Percentiles rank a stretch among this genome's conserved stretches.
phyloP scores from a whole-genome alignment of 2,329 filamentous ascomycete species.

The Aschersonia sp. region DNA sequence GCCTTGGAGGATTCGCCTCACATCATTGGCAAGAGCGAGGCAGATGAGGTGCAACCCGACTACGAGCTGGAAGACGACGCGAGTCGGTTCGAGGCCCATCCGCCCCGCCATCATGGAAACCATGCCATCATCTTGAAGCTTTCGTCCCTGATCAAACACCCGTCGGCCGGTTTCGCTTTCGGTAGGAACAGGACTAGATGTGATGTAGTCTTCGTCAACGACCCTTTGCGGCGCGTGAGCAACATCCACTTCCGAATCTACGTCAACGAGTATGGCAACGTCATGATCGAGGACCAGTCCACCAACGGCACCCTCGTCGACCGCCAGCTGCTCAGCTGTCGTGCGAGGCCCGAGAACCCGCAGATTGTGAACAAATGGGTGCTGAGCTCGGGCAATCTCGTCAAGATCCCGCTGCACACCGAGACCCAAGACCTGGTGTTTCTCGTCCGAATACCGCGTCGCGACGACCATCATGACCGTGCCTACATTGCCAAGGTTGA shows the following conservation, averaged over 20 bases:
- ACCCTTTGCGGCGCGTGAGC: constrained; percentile 63
- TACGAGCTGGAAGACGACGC: constrained; percentile 35
- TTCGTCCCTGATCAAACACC: constrained; percentile 57
- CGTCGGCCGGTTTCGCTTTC: constrained; percentile 66
- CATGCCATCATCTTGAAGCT: constrained; percentile 69
- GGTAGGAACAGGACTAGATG: constrained; percentile 60
- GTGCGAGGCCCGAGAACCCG: constrained; percentile 17
- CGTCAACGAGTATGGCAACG: constrained; percentile 67
- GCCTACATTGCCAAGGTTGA: constrained; percentile 56
- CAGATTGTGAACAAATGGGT: constrained; percentile 34
- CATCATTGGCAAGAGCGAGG: constrained; percentile 33
- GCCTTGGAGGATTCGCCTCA: constrained; percentile 31
- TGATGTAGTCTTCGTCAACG: constrained; percentile 56
- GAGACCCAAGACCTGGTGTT: constrained; percentile 54
- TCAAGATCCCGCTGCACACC: constrained; percentile 50
- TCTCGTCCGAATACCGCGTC: constrained; percentile 68
- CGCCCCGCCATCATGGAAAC: constrained; percentile 30
- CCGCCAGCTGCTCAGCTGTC: constrained; percentile 42
- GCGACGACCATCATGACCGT: constrained; percentile 49
- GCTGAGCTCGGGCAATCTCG: constrained; percentile 57
- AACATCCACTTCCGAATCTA: constrained; percentile 95
- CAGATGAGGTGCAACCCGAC: constrained; percentile 35
- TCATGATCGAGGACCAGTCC: constrained; percentile 89
- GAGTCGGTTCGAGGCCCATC: constrained; percentile 26
- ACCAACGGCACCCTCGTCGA: constrained; percentile 95